These are phyloP conservation scores for Mucor piriformis DNA, from an alignment of 371 early-diverging fungal species.

Conservation along the genomic window DNA sequence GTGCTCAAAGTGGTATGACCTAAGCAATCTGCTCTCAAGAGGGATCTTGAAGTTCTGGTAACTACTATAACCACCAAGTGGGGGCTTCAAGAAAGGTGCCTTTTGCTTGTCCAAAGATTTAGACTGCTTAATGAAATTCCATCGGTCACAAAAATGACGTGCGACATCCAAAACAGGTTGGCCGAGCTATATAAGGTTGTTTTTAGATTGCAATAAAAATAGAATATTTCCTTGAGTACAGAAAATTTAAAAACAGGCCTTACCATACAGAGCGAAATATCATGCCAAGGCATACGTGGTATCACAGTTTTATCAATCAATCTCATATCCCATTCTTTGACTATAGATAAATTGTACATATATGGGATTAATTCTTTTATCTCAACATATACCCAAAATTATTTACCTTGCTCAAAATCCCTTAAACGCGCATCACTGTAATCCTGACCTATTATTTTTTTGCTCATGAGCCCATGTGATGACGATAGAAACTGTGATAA, in stretches of 20 bases:
- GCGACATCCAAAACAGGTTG: constrained; percentile 83
- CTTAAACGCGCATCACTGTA: constrained; percentile 89
- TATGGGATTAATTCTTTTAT: background rate
- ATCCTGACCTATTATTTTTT: constrained; percentile 64
- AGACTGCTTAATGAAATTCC: constrained; percentile 83
- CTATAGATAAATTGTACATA: constrained; percentile 38
- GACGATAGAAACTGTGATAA: too few relatives aligned
- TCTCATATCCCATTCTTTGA: constrained; percentile 60
- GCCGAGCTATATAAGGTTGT: constrained; percentile 55
- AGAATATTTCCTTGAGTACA: background rate
- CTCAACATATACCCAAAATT: background rate
- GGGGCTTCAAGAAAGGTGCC: constrained; percentile 49
- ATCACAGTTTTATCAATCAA: constrained; percentile 64
- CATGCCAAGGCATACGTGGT: constrained; percentile 98
- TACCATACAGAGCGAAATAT: constrained; percentile 77
- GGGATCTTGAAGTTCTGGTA: constrained; percentile 39
- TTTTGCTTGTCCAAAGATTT: constrained; percentile 43
- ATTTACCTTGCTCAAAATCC: constrained; percentile 79
- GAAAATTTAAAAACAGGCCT: background rate
- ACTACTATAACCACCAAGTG: constrained; percentile 43
- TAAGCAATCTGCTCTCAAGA: constrained; percentile 16
- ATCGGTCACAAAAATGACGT: constrained; percentile 90
- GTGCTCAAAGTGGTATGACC: constrained; percentile 37
- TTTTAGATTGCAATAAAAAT: background rate
- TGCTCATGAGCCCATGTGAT: background rate